Percentiles rank a stretch among this genome's conserved stretches.
Evolutionary conservation across 1,139 yeast genomes (phyloP).

Genomic region (Pichia sp.): DNA sequence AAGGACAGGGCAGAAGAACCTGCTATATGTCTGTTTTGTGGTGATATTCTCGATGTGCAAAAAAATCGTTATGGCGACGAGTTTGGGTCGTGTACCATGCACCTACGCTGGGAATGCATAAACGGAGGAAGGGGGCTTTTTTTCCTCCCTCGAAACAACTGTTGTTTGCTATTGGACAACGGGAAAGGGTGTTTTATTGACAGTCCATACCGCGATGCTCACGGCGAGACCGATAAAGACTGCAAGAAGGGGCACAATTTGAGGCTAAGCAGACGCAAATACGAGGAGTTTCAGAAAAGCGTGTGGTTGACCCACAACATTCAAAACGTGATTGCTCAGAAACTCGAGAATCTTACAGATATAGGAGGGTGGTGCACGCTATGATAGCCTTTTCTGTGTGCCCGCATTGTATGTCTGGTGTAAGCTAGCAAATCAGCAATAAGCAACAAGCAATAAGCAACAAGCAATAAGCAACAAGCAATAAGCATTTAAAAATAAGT

Average conservation of each 20-base stretch:
- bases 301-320: constrained; percentile 80
- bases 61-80: constrained; percentile 46
- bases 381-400: constrained; percentile 33
- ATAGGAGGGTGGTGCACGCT: constrained; percentile 96
- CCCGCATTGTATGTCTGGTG: background rate
- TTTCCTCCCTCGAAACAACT: constrained; percentile 69
- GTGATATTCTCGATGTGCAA: constrained; percentile 64
- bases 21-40: constrained; percentile 85
- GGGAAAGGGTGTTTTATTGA: constrained; percentile 74
- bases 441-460: too few relatives aligned
- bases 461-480: too few relatives aligned
- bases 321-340: constrained; percentile 72
- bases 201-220: constrained; percentile 81
- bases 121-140: constrained; percentile 67
- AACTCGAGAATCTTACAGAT: constrained; percentile 72
- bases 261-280: constrained; percentile 57
- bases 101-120: constrained; percentile 60
- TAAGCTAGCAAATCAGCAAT: too few relatives aligned
- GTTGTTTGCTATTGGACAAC: constrained; percentile 61
- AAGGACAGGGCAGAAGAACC: constrained; percentile 56
- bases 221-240: constrained; percentile 82
- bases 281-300: constrained; percentile 60
- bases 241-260: constrained; percentile 70
- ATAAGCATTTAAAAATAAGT: too few relatives aligned
- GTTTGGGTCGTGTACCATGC: constrained; percentile 68